Evolutionary conservation across 177 flowering plant species (phyloP), one percentile per base, ranked within the genome.

Genomic region (Tripterygium wilfordii): DNA sequence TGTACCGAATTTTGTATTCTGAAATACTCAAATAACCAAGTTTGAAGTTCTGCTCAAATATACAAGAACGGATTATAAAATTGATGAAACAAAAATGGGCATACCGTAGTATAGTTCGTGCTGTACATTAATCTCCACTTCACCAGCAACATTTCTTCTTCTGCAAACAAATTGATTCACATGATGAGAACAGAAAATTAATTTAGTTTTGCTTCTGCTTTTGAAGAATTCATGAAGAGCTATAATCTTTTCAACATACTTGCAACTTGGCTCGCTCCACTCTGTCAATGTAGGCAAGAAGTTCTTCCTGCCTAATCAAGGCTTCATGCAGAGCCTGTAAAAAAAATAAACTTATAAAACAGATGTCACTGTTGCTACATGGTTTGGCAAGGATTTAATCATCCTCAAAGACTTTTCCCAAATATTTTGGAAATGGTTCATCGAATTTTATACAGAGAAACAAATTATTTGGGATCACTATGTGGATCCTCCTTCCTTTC

Each of bases 241-340:
- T 1, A 4, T 12, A 2, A 37, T 23, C 5, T 23, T 14, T 26
- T 26, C 20, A 10, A 30, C 59, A 44, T 53, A 53, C 70, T 49
- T 26, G 53, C 2, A 41, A 40, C 40, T 51, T 60, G 17, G 57
- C 62, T 24, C 57, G 50, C 45, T 54, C 72, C 42, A 53, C 62
- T 5, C 60, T 23, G 45, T 73, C 78, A 31, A 70, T 60, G 35
- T 63, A 63, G n/a, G 75, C 78, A 3, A 73, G 65, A 9, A 70
- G 59, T 41, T 73, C 76, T 28, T 70, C 75, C 37, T 68, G 72
- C 50, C 62, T 70, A 53, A 73, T 63, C 17, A 66, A 60, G n/a
- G 75, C 78, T 29, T 73, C 76, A 45, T 73, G 66, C 55, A 70
- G 37, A 54, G 72, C 70, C 75, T 73, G 54, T 16, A 36, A n/a